phyloP scores from a whole-genome alignment of 495 filamentous ascomycete species.

The Xylaria intraflava region DNA sequence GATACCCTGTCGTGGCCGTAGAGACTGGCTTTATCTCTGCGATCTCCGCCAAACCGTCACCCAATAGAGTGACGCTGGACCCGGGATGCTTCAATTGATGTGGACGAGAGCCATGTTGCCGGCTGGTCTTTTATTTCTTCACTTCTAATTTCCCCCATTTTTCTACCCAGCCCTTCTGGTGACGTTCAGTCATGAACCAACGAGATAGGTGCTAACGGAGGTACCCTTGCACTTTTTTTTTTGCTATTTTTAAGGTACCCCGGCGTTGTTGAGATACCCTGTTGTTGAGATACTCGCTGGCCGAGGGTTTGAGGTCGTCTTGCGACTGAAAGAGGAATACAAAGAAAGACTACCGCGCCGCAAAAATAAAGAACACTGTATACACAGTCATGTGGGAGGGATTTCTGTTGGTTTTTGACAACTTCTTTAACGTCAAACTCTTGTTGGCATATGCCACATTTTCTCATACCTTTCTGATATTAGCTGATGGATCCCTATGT shows the following conservation, averaged over 20 bases:
- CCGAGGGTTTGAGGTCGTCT: conserved; percentile 22
- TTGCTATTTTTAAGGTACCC: conserved; percentile 19
- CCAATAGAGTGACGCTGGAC: conserved; percentile 3
- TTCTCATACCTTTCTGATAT: conserved; percentile 13
- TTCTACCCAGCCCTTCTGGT: conserved; percentile 16
- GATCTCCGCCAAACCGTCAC: conserved; percentile 8
- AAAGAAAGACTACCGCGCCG: conserved; percentile 6
- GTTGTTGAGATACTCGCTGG: conserved; percentile 28
- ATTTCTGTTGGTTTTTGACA: conserved; percentile 14
- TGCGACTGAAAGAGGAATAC: conserved; percentile 17
- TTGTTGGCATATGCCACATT: conserved; percentile 10
- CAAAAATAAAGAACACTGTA: conserved; percentile 6
- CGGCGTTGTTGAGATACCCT: conserved; percentile 30
- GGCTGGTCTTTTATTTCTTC: conserved; percentile 21
- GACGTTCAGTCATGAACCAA: conserved; percentile 19
- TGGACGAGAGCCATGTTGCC: conserved; percentile 17
- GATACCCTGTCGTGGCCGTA: conserved; percentile 16
- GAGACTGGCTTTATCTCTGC: conserved; percentile 17
- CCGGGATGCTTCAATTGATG: conserved; percentile 12
- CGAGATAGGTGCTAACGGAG: conserved; percentile 20
- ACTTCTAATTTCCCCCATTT: conserved; percentile 15
- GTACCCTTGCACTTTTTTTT: conserved; percentile 21
- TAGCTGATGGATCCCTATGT: conserved; percentile 5
- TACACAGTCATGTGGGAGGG: conserved; percentile 1
- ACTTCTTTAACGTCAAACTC: conserved; percentile 3